Evolutionary conservation across 1,284 basidiomycete species (phyloP), one percentile per base, ranked within the genome.

Genomic region (Mycena sp.): DNA sequence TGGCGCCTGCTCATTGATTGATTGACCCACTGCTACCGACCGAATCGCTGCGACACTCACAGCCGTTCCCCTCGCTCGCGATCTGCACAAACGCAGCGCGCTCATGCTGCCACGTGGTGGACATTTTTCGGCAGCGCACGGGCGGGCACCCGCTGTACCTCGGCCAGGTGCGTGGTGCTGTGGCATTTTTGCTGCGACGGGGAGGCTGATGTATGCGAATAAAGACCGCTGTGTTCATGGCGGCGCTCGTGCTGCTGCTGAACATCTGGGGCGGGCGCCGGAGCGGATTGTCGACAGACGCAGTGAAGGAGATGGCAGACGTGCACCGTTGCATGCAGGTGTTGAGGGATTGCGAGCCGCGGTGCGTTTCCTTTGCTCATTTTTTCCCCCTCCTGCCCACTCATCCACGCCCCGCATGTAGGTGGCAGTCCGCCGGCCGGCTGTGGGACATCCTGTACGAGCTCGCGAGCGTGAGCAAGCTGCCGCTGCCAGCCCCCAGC

Each of bases 261-360:
- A 90, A 87, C 67, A 87, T 93, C 19, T 94, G 92, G 85, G 87
- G 88, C 16, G 87, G 86, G 17, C 88, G 86, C 71, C 81, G 84
- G 52, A 83, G 85, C 21, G 10, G 81, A 83, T 43, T 66, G 17
- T 51, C 58, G 11, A 58, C 61, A 28, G 61, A 68, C 51, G 38
- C 58, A 11, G 29, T 16, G 52, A 85, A 85, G 67, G 87, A 91
- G 69, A 85, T 92, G 81, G 79, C 79, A 46, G 91, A 93, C 69
- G 88, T 94, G 28, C 81, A 87, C 65, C 88, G 87, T 69, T 91
- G 91, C 23, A 63, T 68, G 67, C 53, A 56, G 25, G 41, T 46
- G 6, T 35, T 68, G 19, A 55, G 56, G 17, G 58, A 9, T 28
- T 61, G 63, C 40, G 67, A 68, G 52, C 44, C 21, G 17, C 48